Percentiles rank a stretch among this genome's conserved stretches.
phyloP scores from a whole-genome alignment of 805 yeast species.

The Ogataea trehalophila region DNA sequence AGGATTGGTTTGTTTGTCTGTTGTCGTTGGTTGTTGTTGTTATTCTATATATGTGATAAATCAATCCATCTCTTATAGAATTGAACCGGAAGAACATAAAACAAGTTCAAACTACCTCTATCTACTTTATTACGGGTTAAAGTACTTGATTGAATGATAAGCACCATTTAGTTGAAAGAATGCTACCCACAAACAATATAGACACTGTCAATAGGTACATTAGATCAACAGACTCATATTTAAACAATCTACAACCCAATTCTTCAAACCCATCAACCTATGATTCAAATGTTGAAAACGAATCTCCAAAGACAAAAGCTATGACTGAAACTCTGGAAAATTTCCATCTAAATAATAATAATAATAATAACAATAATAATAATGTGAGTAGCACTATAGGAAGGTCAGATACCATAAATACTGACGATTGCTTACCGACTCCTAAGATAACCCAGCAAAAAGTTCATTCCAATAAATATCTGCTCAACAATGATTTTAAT shows the following conservation, averaged over 20 bases:
- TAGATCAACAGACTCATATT: conserved; percentile 1
- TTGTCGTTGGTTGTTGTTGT: too few species aligned
- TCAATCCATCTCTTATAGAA: too few species aligned
- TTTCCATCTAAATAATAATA: background rate
- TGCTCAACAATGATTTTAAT: conserved; percentile 16
- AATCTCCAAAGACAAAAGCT: conserved; percentile 5
- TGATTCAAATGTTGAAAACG: conserved; percentile 5
- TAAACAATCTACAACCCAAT: background rate
- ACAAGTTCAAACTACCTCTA: too few species aligned
- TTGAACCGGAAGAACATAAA: too few species aligned
- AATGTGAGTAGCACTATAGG: too few species aligned
- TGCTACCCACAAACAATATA: too few species aligned
- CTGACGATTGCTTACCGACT: conserved; percentile 18
- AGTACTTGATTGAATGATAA: too few species aligned
- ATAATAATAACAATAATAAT: background rate
- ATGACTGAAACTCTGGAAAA: conserved; percentile 2
- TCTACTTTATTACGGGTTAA: too few species aligned
- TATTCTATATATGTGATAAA: too few species aligned
- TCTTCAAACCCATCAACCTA: conserved; percentile 1
- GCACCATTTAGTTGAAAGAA: too few species aligned
- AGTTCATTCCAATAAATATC: conserved; percentile 11
- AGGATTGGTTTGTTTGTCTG: too few species aligned
- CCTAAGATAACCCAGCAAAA: conserved; percentile 1
- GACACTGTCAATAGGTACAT: conserved; percentile 2
- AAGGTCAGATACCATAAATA: conserved; percentile 16